These are phyloP conservation scores for Fraxinus pennsylvanica DNA, from an alignment of 257 asterid genomes.

Conservation along the genomic window DNA sequence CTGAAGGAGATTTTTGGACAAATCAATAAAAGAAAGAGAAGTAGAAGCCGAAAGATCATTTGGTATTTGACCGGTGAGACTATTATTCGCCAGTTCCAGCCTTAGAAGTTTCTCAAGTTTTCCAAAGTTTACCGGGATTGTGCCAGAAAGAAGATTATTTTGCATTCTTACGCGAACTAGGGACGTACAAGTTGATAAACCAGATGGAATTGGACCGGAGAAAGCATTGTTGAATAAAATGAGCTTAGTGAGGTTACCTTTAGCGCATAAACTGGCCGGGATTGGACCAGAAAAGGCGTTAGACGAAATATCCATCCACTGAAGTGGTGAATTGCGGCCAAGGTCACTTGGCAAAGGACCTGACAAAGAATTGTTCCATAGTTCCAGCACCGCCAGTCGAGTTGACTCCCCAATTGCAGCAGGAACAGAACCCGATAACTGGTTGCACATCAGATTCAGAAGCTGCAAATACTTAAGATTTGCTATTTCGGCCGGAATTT, in stretches of 20 bases:
- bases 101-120: conserved; percentile 58
- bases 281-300: conserved; percentile 54
- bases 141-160: conserved; percentile 57
- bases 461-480: conserved; percentile 52
- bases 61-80: conserved; percentile 64
- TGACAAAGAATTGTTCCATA: conserved; percentile 71
- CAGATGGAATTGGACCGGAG: conserved; percentile 63
- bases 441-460: conserved; percentile 62
- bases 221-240: conserved; percentile 64
- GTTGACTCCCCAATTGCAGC: conserved; percentile 40
- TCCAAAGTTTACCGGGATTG: conserved; percentile 69
- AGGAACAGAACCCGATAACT: conserved; percentile 59
- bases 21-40: conserved; percentile 67
- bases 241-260: conserved; percentile 73
- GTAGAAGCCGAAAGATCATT: conserved; percentile 52
- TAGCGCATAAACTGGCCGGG: conserved; percentile 46
- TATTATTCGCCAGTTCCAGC: conserved; percentile 61
- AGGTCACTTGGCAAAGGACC: conserved; percentile 63
- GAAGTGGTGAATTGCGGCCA: conserved; percentile 54
- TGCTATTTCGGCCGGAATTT: conserved; percentile 48
- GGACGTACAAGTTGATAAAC: conserved; percentile 51
- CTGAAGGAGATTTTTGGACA: conserved; percentile 56
- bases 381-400: conserved; percentile 50
- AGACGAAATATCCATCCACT: conserved; percentile 66
- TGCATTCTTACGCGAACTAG: conserved; percentile 70